Evolutionary conservation across 139 green algal species (phyloP), one percentile per base, ranked within the genome.

Genomic region (Nannochloris sp.): DNA sequence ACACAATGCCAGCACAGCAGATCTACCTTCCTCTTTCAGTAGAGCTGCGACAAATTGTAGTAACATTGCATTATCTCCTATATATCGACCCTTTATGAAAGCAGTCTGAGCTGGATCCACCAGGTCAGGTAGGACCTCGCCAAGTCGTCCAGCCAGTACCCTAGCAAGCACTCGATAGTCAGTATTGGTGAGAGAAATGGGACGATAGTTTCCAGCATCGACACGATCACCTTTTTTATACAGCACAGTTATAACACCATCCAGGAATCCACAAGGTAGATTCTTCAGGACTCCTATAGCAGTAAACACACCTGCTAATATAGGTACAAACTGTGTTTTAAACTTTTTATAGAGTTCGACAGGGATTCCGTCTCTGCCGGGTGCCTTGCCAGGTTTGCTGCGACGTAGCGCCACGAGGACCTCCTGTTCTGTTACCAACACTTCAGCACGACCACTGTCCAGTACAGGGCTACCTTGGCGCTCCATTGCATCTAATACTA

Each of bases 111-210:
- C 65, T 0, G 61, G 66, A 32, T 61, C 62, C 19, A 82, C 51
- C 3, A 51, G 29, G 4, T 6, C 1, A 0, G 25, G 30, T 1
- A 82, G 45, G 1, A 36, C 46, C 1, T 30, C 15, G 6, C 14
- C 42, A 13, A 75, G 15, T 2, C 66, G 44, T 7, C 42, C 12
- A 24, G 62, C 57, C 29, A 76, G 35, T 31, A 70, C 48, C 4
- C 57, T 60, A 24, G 75, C 65, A 2, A 73, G 29, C 0, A 77
- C 25, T 1, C 65, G 61, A 39, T 76, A 76, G 25, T 76, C 62
- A 4, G 48, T 73, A 30, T 76, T 67, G 3, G 72, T 54, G 3
- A 82, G 57, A 13, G 61, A 77, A 54, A 79, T 76, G n/a, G 62
- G 66, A 4, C 71, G 59, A 60, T 78, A 78, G 39, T 55, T 75